Evolutionary conservation across 164 flowering plant species (phyloP).

Genomic region (Buxus sempervirens): DNA sequence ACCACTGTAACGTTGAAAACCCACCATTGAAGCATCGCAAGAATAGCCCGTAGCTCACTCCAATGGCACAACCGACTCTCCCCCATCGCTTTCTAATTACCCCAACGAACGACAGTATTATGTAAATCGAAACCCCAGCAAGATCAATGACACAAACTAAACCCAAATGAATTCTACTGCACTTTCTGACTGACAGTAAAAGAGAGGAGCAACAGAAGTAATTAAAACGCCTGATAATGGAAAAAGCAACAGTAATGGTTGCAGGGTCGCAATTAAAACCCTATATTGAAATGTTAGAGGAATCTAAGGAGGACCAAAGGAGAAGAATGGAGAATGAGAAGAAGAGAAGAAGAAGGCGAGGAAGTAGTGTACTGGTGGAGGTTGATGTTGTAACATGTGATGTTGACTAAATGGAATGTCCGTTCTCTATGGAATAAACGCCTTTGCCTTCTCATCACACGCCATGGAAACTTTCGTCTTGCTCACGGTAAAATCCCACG

Average conservation of each 20-base stretch:
- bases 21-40: slow-evolving; percentile 98
- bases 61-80: slow-evolving; percentile 58
- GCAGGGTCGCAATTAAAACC: slow-evolving; percentile 5
- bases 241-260: too few species aligned
- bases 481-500: too few species aligned
- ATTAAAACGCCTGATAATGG: slow-evolving; percentile 8
- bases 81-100: slow-evolving; percentile 54
- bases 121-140: background rate
- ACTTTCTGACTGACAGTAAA: background rate
- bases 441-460: too few species aligned
- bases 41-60: slow-evolving; percentile 68
- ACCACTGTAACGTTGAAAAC: slow-evolving; percentile 93
- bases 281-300: slow-evolving; percentile 1
- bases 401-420: background rate
- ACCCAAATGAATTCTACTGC: slow-evolving; percentile 3
- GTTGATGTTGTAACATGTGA: slow-evolving; percentile 12
- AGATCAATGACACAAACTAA: background rate
- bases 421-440: background rate
- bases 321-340: background rate
- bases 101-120: background rate
- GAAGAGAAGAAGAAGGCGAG: background rate
- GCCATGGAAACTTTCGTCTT: too few species aligned
- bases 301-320: background rate
- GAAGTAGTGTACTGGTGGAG: slow-evolving; percentile 14
- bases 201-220: background rate